Conservation (phyloP, 1,139 yeast genomes). For the Yamadazyma atmosphaerica region DNA sequence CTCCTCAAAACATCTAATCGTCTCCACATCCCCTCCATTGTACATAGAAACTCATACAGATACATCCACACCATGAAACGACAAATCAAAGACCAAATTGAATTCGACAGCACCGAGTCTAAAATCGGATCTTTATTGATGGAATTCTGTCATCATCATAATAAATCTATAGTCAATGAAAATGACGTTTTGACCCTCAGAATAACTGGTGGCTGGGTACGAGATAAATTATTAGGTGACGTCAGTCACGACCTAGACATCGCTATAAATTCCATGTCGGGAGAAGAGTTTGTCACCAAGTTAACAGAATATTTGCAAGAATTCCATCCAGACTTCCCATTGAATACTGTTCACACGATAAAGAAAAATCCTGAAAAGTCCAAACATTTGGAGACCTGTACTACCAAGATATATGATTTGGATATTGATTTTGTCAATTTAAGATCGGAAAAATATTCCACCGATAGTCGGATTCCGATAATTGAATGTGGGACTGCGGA, state of each 20-base stretch:
- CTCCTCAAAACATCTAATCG: background rate
- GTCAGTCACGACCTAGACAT: slow-evolving; percentile 88
- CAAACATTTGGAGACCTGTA: slow-evolving; percentile 94
- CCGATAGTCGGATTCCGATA: slow-evolving; percentile 78
- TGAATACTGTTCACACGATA: slow-evolving; percentile 70
- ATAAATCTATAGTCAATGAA: slow-evolving; percentile 17
- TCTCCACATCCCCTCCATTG: background rate
- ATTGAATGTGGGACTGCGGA: slow-evolving; percentile 82
- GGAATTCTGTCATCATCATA: slow-evolving; percentile 41
- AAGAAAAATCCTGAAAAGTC: slow-evolving; percentile 93
- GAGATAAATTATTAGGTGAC: slow-evolving; percentile 84
- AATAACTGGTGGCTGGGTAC: slow-evolving; percentile 98
- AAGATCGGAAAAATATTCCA: slow-evolving; percentile 82
- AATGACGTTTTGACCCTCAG: slow-evolving; percentile 49
- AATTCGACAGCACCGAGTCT: slow-evolving; percentile 47
- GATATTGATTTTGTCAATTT: slow-evolving; percentile 93
- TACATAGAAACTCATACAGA: background rate
- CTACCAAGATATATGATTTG: slow-evolving; percentile 76
- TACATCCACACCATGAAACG: slow-evolving; percentile 19
- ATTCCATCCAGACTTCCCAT: slow-evolving; percentile 42
- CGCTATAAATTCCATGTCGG: slow-evolving; percentile 81
- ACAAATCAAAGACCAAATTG: slow-evolving; percentile 23
- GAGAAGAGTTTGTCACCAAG: slow-evolving; percentile 78
- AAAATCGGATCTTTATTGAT: slow-evolving; percentile 48
- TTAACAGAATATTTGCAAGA: slow-evolving; percentile 55